Percentiles rank a stretch among this genome's conserved stretches.
Conservation (phyloP, 164 flowering plant species). For the Piper betle region DNA sequence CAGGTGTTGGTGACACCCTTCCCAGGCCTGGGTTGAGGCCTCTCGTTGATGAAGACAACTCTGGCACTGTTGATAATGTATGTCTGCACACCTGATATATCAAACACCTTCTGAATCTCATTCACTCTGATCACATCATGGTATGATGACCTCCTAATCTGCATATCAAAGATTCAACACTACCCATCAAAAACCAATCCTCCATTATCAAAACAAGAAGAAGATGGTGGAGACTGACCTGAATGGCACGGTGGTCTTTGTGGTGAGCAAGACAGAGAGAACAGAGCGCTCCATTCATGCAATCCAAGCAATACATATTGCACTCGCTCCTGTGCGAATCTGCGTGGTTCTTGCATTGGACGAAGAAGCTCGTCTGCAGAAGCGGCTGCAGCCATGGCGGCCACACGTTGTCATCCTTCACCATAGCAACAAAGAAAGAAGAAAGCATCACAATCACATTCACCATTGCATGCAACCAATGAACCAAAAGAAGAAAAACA, state of each 20-base stretch:
- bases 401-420: conserved; percentile 55
- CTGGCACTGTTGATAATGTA: conserved; percentile 90
- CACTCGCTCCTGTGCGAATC: conserved; percentile 92
- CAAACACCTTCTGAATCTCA: conserved; percentile 80
- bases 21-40: conserved; percentile 94
- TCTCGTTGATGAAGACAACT: conserved; percentile 77
- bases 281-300: conserved; percentile 74
- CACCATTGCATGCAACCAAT: not conserved
- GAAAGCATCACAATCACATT: not conserved
- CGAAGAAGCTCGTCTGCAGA: conserved; percentile 51
- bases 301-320: conserved; percentile 94
- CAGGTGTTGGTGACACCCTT: conserved; percentile 91
- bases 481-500: not conserved
- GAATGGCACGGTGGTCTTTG: conserved; percentile 69
- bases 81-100: conserved; percentile 80
- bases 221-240: conserved; percentile 34
- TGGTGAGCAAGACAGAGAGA: conserved; percentile 72
- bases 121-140: conserved; percentile 91
- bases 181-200: not conserved
- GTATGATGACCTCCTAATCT: conserved; percentile 95
- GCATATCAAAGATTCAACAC: conserved; percentile 7
- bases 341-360: conserved; percentile 67
- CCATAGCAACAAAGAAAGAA: too few relatives aligned
- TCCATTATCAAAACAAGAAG: not conserved
- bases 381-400: conserved; percentile 87